Evolutionary conservation across 495 filamentous ascomycete genomes (phyloP).

Genomic region (Hypomontagnella monticulosa): DNA sequence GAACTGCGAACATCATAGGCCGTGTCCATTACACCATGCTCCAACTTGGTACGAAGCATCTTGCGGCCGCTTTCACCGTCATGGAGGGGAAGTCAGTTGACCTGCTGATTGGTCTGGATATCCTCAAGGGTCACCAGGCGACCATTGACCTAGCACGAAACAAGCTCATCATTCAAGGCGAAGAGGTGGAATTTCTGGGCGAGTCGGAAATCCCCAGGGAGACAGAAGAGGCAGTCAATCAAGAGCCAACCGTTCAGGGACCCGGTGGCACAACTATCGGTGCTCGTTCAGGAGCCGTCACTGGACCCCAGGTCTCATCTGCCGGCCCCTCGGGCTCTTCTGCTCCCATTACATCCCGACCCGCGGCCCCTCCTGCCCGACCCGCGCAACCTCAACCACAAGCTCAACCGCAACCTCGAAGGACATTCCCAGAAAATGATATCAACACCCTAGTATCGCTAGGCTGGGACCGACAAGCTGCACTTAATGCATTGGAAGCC

Average conservation of each 20-base stretch:
- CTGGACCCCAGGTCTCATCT: constrained; percentile 57
- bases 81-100: constrained; percentile 99
- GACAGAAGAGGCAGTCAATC: constrained; percentile 72
- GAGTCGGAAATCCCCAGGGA: constrained; percentile 92
- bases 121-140: constrained; percentile 94
- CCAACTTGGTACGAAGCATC: constrained; percentile 85
- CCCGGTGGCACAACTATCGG: constrained; percentile 87
- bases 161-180: constrained; percentile 84
- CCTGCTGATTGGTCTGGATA: constrained; percentile 91
- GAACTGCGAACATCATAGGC: constrained; percentile 91
- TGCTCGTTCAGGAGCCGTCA: constrained; percentile 82
- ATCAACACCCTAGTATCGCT: constrained; percentile 79
- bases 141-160: constrained; percentile 85
- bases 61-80: constrained; percentile 97
- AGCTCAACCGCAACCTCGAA: constrained; percentile 38
- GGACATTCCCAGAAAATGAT: constrained; percentile 65
- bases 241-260: constrained; percentile 87
- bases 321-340: constrained; percentile 43
- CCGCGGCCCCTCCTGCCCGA: constrained; percentile 48
- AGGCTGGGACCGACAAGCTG: constrained; percentile 80
- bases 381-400: constrained; percentile 47
- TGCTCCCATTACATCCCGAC: constrained; percentile 39
- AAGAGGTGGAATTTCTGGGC: constrained; percentile 87
- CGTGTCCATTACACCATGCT: constrained; percentile 94
- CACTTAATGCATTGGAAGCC: constrained; percentile 80